These are phyloP conservation scores for Aspergillus luchuensis DNA, from an alignment of 2,329 filamentous ascomycete species.

Conservation along the genomic window DNA sequence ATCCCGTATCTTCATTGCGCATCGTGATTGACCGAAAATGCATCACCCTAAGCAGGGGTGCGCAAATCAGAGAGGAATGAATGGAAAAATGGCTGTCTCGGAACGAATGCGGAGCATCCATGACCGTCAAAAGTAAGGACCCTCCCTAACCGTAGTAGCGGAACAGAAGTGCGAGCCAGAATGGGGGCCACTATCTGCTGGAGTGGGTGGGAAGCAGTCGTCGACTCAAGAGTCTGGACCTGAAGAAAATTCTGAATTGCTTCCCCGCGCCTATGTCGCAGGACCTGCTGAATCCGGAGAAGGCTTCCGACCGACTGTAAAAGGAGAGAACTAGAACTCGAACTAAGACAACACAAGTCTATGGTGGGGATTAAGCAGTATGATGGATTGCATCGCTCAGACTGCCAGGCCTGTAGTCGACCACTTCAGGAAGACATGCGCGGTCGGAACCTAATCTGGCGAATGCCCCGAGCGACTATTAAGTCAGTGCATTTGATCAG, in stretches of 20 bases:
- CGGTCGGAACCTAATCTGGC: not conserved
- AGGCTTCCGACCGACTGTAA: not conserved
- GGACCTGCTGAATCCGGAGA: not conserved
- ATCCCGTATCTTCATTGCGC: not conserved
- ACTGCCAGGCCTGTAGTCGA: not conserved
- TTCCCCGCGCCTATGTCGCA: not conserved
- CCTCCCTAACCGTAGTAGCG: not conserved
- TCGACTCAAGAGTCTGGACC: not conserved
- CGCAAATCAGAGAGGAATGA: not conserved
- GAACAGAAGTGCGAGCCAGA: not conserved
- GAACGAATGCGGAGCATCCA: not conserved
- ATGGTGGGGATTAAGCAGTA: not conserved
- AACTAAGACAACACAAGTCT: not conserved
- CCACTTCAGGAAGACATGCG: not conserved
- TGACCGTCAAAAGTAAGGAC: not conserved
- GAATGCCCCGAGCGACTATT: not conserved
- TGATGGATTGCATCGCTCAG: not conserved
- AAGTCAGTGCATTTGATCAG: not conserved
- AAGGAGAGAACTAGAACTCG: not conserved
- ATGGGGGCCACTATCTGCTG: not conserved
- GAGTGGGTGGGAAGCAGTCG: not conserved
- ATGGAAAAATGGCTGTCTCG: not conserved
- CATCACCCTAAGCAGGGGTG: not conserved
- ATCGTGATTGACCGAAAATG: not conserved
- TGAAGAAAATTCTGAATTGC: not conserved